Conservation (phyloP, 176 grass and related monocot species). For the Oryza rufipogon region DNA sequence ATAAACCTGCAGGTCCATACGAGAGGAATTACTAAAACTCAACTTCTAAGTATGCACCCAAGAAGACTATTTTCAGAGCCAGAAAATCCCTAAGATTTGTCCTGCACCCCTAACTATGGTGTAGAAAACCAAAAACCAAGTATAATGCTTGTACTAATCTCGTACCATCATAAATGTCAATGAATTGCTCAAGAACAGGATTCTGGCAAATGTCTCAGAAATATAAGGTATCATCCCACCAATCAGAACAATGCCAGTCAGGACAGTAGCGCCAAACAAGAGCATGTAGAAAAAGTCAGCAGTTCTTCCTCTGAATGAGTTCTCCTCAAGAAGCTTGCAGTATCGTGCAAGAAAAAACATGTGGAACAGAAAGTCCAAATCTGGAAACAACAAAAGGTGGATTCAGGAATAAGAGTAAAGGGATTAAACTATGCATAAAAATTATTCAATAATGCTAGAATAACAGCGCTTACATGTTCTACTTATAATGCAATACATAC, state of each 20-base stretch:
- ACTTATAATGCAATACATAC: background rate
- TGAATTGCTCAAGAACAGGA: conserved; percentile 99
- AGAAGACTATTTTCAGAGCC: background rate
- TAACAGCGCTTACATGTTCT: background rate
- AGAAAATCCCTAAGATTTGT: background rate
- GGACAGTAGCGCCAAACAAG: conserved; percentile 89
- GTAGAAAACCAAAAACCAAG: background rate
- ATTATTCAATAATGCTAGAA: conserved; percentile 8
- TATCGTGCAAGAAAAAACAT: conserved; percentile 99
- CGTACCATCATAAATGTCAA: conserved; percentile 99
- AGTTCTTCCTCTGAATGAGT: conserved; percentile 97
- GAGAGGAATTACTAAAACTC: conserved; percentile 33
- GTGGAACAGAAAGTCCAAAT: conserved; percentile 99
- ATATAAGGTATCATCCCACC: conserved; percentile 97
- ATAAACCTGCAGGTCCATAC: conserved; percentile 69
- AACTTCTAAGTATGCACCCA: background rate
- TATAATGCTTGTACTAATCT: background rate
- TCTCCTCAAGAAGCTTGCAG: conserved; percentile 98
- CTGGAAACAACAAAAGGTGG: conserved; percentile 45
- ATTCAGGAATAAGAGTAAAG: conserved; percentile 21
- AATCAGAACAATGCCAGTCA: conserved; percentile 86
- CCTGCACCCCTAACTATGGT: background rate
- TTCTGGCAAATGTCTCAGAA: conserved; percentile 89
- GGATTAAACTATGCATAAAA: conserved; percentile 18
- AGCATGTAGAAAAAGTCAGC: conserved; percentile 99